Evolutionary conservation across 495 filamentous ascomycete genomes (phyloP), one percentile per base, ranked within the genome.

Genomic region (Bryoglossum gracile): DNA sequence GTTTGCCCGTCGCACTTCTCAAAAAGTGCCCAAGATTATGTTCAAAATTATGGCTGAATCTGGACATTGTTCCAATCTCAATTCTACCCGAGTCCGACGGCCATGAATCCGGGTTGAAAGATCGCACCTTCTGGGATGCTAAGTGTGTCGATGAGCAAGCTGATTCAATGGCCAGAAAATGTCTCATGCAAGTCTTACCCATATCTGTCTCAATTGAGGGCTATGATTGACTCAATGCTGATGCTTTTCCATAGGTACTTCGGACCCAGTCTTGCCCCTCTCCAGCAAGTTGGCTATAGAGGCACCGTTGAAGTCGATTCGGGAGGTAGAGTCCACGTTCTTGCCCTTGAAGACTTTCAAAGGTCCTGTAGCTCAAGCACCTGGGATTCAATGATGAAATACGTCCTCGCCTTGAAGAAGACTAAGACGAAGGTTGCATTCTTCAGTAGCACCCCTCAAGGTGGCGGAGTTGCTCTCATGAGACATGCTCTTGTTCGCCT

Each of bases 381-480:
- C 0, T 92, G 86, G 87, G 65, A 80, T 13, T 72, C 81, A 6
- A 77, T 84, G 36, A 67, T 87, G 57, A 73, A 80, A 35, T 90
- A 80, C 58, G 83, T 78, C 19, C 64, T 71, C 13, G 73, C 82
- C 36, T 66, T 94, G n/a, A 86, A 81, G 57, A 58, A 73, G 43
- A 68, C 76, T 33, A 80, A 83, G 26, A 70, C 80, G 40, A 85
- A 81, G 56, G 75, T 92, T 57, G 88, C 87, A 0, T 92, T 89
- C 68, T 94, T 94, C 72, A 88, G 82, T 55, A 78, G 80, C 33
- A 92, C 89, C 1, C 87, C 89, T 1, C 86, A 94, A 59, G 88
- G 89, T 18, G 89, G 89, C 46, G 89, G 88, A 19, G 88, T 95
- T 17, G 86, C 87, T 6, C 70, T 94, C 28, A 95, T 95, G 89